Evolutionary conservation across 371 early-diverging fungal species (phyloP), one percentile per base, ranked within the genome.

Genomic region (Catenaria anguillulae): DNA sequence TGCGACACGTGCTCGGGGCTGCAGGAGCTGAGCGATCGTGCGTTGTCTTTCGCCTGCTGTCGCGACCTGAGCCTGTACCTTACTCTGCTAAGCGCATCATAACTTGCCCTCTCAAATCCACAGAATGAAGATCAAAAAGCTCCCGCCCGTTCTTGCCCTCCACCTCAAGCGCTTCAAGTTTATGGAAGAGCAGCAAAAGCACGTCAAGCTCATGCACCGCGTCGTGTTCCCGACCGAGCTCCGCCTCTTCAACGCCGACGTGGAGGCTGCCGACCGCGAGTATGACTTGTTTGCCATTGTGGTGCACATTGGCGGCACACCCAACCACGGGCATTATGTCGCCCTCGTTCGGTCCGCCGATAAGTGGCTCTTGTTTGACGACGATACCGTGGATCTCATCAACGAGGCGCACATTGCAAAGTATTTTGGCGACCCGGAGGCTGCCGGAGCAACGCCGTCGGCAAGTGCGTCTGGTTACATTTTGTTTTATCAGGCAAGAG

Each of bases 101-200:
- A n/a, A 40, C 17, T 40, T 40, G 40, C 40, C 40, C 10, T 40
- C 40, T 40, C 21, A 43, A 19, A 3, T 4, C 19, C 19, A 17
- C 31, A 88, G 97, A 64, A 93, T 97, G 96, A 91, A 91, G 65
- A 86, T 97, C 52, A 90, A 91, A 69, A 78, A 82, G 66, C 71
- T 93, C 35, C 97, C 97, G 26, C 93, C 92, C 63, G 87, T 97
- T 24, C 74, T 97, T 35, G 93, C 93, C 0, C 80, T 97, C 40
- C 97, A 97, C 66, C 74, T 97, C 40, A 97, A 97, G 70, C 82
- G 97, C 33, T 97, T 97, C 75, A 97, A 97, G 70, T 95, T 89
- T 71, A 90, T 92, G 70, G 93, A 96, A 66, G 81, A 85, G 40
- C 73, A 91, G 62, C 87, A 89, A 60, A 79, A 88, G 62, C 88